These are phyloP conservation scores for Phytophthora citricola DNA, from an alignment of 352 stramenopile species.

Conservation along the genomic window DNA sequence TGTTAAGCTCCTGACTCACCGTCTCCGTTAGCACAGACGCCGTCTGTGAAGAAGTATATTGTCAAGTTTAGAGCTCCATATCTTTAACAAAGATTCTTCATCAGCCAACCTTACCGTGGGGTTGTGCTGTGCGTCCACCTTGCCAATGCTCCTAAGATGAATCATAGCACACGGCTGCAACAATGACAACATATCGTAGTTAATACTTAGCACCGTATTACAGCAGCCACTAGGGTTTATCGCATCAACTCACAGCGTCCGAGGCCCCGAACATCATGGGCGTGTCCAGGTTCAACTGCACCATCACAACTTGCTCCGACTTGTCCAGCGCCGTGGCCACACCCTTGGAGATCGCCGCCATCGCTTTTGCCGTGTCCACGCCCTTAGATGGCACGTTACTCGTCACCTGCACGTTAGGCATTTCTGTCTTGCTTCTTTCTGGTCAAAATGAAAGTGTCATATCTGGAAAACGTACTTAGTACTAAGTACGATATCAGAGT, in stretches of 20 bases:
- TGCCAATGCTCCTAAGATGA: conserved; percentile 55
- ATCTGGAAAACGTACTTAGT: not conserved
- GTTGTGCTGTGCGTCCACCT: conserved; percentile 59
- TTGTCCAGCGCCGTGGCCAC: conserved; percentile 52
- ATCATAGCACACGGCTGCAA: conserved; percentile 67
- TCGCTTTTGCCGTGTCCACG: conserved; percentile 37
- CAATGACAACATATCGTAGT: conserved; percentile 1
- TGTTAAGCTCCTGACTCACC: conserved; percentile 49
- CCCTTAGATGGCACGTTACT: conserved; percentile 51
- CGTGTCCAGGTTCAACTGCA: conserved; percentile 57
- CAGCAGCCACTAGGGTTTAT: too few relatives aligned
- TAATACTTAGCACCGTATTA: not conserved
- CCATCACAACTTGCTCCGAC: conserved; percentile 65
- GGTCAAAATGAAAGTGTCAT: not conserved
- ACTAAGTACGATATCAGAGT: too few relatives aligned
- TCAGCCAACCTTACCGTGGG: conserved; percentile 32
- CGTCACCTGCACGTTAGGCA: conserved; percentile 62
- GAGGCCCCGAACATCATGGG: conserved; percentile 61
- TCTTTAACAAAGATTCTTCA: not conserved
- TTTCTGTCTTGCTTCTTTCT: conserved; percentile 13
- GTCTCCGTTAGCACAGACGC: conserved; percentile 46
- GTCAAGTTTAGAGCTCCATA: too few relatives aligned
- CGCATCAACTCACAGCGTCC: conserved; percentile 41
- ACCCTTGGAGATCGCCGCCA: conserved; percentile 53
- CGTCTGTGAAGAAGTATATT: conserved; percentile 22